Evolutionary conservation across 148 eudicot genomes (phyloP).

Genomic region (Silene uniflora): DNA sequence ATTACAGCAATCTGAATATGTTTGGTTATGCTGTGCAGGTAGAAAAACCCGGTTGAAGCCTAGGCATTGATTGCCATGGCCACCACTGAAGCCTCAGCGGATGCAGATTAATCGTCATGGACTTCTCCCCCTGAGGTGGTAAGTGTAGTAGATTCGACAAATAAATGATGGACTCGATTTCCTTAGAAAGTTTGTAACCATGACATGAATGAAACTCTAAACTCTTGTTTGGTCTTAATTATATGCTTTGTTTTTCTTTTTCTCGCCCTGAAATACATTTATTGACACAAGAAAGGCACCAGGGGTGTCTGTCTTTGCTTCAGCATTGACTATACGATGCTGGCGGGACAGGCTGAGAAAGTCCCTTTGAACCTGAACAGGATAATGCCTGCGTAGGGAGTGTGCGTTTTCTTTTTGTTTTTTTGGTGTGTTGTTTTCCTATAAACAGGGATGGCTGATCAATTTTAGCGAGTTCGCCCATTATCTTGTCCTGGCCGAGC

Average conservation of each 20-base stretch:
- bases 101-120: conserved; percentile 33
- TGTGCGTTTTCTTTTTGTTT: conserved; percentile 62
- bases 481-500: conserved; percentile 25
- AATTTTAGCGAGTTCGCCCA: conserved; percentile 21
- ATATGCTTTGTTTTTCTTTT: background rate
- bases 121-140: conserved; percentile 36
- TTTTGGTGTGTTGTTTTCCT: conserved; percentile 35
- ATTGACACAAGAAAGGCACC: conserved; percentile 87
- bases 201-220: conserved; percentile 25
- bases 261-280: conserved; percentile 5
- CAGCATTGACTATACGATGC: conserved; percentile 31
- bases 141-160: conserved; percentile 34
- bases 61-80: conserved; percentile 19
- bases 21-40: conserved; percentile 18
- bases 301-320: conserved; percentile 89
- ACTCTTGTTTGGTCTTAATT: background rate
- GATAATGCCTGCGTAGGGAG: conserved; percentile 99
- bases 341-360: conserved; percentile 83
- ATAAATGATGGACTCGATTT: conserved; percentile 23
- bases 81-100: conserved; percentile 31
- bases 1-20: background rate
- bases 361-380: conserved; percentile 99
- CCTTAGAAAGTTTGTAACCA: conserved; percentile 20
- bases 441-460: conserved; percentile 38
- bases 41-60: conserved; percentile 21